These are phyloP conservation scores for Artemisia tridentata DNA, from an alignment of 129 eudicot species.

Conservation along the genomic window DNA sequence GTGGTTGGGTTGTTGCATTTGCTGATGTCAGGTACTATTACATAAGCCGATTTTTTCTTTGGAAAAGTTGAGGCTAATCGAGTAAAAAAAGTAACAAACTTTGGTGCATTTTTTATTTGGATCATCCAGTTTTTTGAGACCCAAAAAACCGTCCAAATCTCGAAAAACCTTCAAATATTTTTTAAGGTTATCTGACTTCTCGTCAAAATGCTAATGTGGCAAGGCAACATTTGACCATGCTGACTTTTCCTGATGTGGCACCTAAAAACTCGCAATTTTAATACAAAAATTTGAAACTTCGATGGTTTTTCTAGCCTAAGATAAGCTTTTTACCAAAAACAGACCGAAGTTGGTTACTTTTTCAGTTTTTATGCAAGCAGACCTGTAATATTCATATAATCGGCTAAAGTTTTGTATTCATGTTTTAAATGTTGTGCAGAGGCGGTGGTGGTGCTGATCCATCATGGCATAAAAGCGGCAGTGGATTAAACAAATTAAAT, in stretches of 20 bases:
- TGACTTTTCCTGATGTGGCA: no score
- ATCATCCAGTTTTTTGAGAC: no score
- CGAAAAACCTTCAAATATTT: no score
- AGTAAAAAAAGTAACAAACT: background rate
- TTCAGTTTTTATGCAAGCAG: background rate
- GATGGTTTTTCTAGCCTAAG: no score
- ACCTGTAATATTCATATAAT: background rate
- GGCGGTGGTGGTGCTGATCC: conserved; percentile 83
- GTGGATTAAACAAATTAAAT: conserved; percentile 65
- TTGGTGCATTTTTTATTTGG: no score
- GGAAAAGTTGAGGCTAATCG: background rate
- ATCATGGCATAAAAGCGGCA: conserved; percentile 79
- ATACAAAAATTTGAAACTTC: no score
- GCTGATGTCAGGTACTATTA: conserved; percentile 85
- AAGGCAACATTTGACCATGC: no score
- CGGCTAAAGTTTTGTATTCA: conserved; percentile 4
- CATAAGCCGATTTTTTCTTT: background rate
- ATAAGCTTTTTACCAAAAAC: background rate
- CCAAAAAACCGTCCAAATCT: no score
- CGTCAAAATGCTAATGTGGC: no score
- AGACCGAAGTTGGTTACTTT: background rate
- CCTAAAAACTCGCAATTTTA: no score
- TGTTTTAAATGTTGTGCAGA: conserved; percentile 35
- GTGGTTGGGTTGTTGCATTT: conserved; percentile 93
- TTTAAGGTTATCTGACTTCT: no score